A percentile compares a stretch with the other conserved stretches of the same genome.
Conservation (phyloP, 257 asterid genomes). For the Solanum chiquidenum region DNA sequence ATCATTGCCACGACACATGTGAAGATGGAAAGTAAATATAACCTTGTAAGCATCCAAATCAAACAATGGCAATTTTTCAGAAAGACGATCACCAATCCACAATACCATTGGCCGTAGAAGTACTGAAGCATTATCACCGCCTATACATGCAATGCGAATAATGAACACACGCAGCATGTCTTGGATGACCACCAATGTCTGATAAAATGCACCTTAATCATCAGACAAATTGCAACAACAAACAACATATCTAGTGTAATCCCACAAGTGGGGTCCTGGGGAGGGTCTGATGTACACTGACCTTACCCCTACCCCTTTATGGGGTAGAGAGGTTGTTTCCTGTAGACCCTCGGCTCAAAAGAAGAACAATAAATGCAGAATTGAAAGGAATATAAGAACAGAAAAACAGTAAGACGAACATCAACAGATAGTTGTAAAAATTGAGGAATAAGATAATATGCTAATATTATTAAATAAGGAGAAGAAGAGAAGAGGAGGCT, state of each 20-base stretch:
- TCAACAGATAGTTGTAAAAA: neutral
- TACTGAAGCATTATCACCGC: constrained; percentile 53
- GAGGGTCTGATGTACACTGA: neutral
- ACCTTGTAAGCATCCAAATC: constrained; percentile 80
- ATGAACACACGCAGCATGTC: constrained; percentile 77
- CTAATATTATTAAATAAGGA: neutral
- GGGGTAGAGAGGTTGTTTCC: neutral
- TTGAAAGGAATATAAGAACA: neutral
- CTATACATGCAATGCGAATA: constrained; percentile 62
- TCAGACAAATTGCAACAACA: neutral
- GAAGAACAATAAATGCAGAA: neutral
- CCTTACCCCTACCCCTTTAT: neutral
- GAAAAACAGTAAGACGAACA: neutral
- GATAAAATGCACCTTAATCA: neutral
- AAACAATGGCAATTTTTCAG: constrained; percentile 38
- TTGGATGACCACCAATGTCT: constrained; percentile 48
- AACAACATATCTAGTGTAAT: neutral
- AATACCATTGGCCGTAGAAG: constrained; percentile 58
- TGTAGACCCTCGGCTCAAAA: neutral
- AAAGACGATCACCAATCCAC: constrained; percentile 48
- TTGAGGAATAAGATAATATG: neutral
- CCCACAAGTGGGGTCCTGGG: neutral
- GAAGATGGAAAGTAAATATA: neutral
- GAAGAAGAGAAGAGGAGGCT: neutral
- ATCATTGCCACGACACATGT: neutral